Conservation (phyloP, 2,329 filamentous ascomycete species). For the Monascus ruber region DNA sequence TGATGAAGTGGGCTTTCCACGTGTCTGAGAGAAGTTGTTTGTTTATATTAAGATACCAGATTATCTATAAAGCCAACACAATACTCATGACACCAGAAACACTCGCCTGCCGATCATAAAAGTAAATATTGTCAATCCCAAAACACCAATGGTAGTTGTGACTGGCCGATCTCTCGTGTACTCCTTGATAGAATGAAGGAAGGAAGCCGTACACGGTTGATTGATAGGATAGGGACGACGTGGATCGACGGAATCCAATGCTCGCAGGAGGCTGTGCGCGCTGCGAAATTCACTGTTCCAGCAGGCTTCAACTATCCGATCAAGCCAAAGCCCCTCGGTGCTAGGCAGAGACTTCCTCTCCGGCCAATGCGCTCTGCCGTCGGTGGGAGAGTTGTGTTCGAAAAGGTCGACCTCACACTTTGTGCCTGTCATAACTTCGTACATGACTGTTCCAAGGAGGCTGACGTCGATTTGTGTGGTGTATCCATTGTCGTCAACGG, state of each 20-base stretch:
- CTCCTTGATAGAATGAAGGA: too few species aligned
- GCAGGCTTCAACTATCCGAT: slow-evolving; percentile 10
- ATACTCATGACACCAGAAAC: too few species aligned
- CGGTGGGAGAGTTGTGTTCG: slow-evolving; percentile 4
- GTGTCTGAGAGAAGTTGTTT: too few species aligned
- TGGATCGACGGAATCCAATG: not conserved
- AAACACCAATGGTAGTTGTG: too few species aligned
- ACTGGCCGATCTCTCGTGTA: too few species aligned
- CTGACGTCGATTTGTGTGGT: slow-evolving; percentile 16
- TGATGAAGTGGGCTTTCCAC: too few species aligned
- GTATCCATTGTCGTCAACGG: slow-evolving; percentile 10
- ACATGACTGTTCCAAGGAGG: slow-evolving; percentile 17
- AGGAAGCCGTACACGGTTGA: too few species aligned
- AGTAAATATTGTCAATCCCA: too few species aligned
- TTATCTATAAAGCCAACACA: too few species aligned
- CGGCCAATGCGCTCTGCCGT: slow-evolving; percentile 6
- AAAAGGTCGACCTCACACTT: slow-evolving; percentile 15
- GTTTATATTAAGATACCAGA: too few species aligned
- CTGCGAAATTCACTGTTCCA: slow-evolving; percentile 4
- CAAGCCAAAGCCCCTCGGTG: slow-evolving; percentile 10
- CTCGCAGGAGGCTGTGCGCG: not conserved
- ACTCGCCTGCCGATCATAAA: too few species aligned
- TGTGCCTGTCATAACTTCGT: slow-evolving; percentile 14
- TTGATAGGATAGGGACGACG: too few species aligned
- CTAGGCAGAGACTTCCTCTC: slow-evolving; percentile 8